These are phyloP conservation scores for Cladosporium halotolerans DNA, from an alignment of 2,329 filamentous ascomycete species.

Conservation along the genomic window DNA sequence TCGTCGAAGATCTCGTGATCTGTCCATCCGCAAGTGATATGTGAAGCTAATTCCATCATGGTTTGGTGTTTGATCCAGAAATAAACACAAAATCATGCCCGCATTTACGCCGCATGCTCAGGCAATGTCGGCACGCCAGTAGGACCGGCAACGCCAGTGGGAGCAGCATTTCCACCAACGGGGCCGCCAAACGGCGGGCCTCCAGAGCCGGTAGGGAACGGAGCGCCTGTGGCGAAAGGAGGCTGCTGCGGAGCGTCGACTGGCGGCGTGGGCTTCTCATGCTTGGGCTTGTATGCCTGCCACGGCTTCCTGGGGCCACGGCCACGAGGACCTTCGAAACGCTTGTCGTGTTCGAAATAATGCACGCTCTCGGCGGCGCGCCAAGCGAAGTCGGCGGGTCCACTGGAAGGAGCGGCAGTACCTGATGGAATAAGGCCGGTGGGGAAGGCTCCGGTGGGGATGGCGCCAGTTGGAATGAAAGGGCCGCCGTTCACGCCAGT, in stretches of 20 bases:
- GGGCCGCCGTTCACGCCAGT: not conserved
- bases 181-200: not conserved
- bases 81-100: too few species aligned
- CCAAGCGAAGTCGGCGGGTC: not conserved
- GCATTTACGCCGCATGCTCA: too few species aligned
- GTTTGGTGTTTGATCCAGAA: too few species aligned
- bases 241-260: not conserved
- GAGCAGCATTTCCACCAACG: not conserved
- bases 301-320: constrained; percentile 7
- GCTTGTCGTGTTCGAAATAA: not conserved
- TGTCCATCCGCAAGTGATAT: too few species aligned
- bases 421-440: not conserved
- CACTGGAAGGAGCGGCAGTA: not conserved
- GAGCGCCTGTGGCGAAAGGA: not conserved
- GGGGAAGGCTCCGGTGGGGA: not conserved
- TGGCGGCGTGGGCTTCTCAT: not conserved
- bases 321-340: constrained; percentile 6
- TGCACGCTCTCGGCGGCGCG: not conserved
- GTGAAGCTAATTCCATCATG: too few species aligned
- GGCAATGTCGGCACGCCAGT: too few species aligned
- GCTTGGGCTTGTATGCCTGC: not conserved
- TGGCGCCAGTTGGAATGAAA: constrained; percentile 9
- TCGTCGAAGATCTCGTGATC: too few species aligned
- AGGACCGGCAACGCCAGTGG: not conserved
- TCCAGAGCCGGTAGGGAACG: constrained; percentile 3